Base-by-base conservation (phyloP, 441 rosid genomes). In the Eruca vesicaria region DNA sequence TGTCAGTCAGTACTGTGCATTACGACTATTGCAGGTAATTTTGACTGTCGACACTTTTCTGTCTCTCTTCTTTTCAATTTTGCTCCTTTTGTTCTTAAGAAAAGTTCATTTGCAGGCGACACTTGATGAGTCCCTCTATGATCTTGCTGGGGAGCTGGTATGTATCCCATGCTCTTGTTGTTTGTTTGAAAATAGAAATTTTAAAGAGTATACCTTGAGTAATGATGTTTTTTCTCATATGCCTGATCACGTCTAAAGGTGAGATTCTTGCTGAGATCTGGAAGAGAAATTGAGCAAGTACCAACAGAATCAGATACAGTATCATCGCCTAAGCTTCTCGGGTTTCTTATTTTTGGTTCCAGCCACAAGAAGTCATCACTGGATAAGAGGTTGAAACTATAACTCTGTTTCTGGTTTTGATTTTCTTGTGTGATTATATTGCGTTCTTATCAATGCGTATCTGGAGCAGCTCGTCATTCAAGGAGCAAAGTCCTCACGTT, bases 141-240 rank as follows among this genome's bases (percentile, higher is more conserved):
- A 96, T 83, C 99, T 96, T 79, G 97, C 97, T 71, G 99, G 99
- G 77, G 99, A 96, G 85, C 88, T 96, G 91, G 99, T 96, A 90
- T 70, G 28, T 31, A 55, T 67, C 18, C 32, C 38, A 63, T 75
- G 18, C 66, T 68, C 35, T 26, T 73, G 61, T 63, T 71, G 23
- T 60, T 19, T 78, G 68, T 70, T 78, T 81, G 38, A 68, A 23
- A n/a, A 53, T 31, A 16, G 43, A 20, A 16, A 61, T 38, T 10
- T 64, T n/a, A 38, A 79, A 63, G 33, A 62, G 9, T 20, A 38
- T 21, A 66, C 41, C 70, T 26, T 80, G 33, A 43, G 23, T 48
- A 58, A n/a, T n/a, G n/a, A 23, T 78, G 45, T 63, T 74, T n/a
- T 19, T 5, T 45, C 71, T 35, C 35, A 12, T 79, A 38, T 50